Evolutionary conservation across 2,329 filamentous ascomycete species (phyloP).

Genomic region (Diaporthe sp.): DNA sequence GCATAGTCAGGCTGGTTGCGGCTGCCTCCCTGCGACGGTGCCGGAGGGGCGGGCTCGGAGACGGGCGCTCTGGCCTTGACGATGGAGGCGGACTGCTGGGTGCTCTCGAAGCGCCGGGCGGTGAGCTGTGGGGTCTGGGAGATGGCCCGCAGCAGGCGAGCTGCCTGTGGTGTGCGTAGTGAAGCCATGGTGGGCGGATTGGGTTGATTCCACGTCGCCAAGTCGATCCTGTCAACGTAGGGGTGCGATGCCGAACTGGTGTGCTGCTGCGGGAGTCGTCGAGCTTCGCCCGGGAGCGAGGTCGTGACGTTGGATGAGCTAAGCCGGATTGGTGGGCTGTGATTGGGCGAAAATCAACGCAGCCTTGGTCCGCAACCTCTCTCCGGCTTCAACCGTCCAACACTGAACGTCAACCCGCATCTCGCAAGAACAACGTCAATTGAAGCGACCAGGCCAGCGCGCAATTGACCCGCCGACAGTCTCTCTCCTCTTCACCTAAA

Average conservation of each 20-base stretch:
- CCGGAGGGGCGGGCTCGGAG: constrained; percentile 54
- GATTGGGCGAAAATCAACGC: constrained; percentile 54
- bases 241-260: constrained; percentile 37
- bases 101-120: constrained; percentile 69
- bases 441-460: constrained; percentile 50
- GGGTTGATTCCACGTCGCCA: constrained; percentile 32
- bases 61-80: constrained; percentile 46
- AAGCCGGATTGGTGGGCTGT: constrained; percentile 27
- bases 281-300: constrained; percentile 27
- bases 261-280: constrained; percentile 11
- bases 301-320: constrained; percentile 38
- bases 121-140: constrained; percentile 57
- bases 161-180: constrained; percentile 70
- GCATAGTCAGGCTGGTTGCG: constrained; percentile 85
- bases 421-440: constrained; percentile 38
- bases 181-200: constrained; percentile 71
- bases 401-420: constrained; percentile 37
- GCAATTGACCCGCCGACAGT: constrained; percentile 51
- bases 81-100: constrained; percentile 54
- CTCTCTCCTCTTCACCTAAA: constrained; percentile 7
- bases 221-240: constrained; percentile 23
- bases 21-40: constrained; percentile 52
- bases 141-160: constrained; percentile 65
- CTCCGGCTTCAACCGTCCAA: constrained; percentile 39
- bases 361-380: constrained; percentile 47